Evolutionary conservation across 2,329 filamentous ascomycete genomes (phyloP).

Genomic region (Penicillium freii): DNA sequence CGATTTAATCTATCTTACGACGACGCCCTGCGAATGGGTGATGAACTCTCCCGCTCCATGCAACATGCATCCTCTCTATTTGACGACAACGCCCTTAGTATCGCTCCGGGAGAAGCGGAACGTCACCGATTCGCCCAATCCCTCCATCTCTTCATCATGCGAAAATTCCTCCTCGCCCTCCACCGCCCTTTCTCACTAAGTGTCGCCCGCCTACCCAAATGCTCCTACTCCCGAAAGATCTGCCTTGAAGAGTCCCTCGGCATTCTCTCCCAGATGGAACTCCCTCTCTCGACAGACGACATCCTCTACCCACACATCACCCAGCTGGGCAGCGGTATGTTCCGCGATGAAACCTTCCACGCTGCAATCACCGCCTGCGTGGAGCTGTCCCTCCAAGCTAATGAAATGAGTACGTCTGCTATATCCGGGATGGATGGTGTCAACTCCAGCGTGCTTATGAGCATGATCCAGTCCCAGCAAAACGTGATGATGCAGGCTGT

Average conservation of each 20-base stretch:
- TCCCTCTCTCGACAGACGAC: conserved; percentile 17
- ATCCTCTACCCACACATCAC: conserved; percentile 31
- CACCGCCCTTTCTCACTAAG: conserved; percentile 48
- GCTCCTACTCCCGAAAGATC: conserved; percentile 39
- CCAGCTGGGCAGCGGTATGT: conserved; percentile 35
- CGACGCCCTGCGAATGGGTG: conserved; percentile 32
- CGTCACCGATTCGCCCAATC: conserved; percentile 31
- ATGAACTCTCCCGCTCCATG: conserved; percentile 27
- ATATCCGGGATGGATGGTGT: conserved; percentile 18
- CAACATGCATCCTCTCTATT: conserved; percentile 27
- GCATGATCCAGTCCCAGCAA: conserved; percentile 34
- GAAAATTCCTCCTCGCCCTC: conserved; percentile 56
- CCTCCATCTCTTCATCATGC: conserved; percentile 52
- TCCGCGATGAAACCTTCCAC: conserved; percentile 37
- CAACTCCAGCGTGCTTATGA: conserved; percentile 27
- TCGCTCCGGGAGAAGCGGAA: conserved; percentile 5
- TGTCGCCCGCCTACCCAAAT: conserved; percentile 33
- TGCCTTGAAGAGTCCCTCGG: conserved; percentile 38
- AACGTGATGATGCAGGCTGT: conserved; percentile 31
- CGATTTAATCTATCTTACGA: conserved; percentile 35
- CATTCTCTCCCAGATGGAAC: conserved; percentile 34
- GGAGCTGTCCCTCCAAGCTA: conserved; percentile 32
- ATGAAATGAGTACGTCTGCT: conserved; percentile 22
- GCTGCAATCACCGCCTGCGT: conserved; percentile 35
- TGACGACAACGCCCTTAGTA: conserved; percentile 16